phyloP scores from a whole-genome alignment of 306 rosid species.

The Vicia faba region DNA sequence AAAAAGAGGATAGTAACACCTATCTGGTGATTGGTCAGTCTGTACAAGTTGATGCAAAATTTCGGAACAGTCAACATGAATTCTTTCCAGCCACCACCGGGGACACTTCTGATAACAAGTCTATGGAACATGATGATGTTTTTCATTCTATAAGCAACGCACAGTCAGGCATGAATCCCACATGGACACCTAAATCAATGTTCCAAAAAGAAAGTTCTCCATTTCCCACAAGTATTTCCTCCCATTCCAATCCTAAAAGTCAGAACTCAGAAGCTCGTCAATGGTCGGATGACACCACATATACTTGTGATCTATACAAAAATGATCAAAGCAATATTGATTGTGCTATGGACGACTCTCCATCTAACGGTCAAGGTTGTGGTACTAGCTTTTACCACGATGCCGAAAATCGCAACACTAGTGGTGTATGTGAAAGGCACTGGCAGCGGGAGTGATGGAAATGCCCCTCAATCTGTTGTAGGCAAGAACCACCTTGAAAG shows the following conservation, averaged over 20 bases:
- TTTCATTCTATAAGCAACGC: conserved; percentile 42
- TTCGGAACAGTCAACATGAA: conserved; percentile 41
- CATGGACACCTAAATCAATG: conserved; percentile 41
- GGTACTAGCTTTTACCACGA: conserved; percentile 47
- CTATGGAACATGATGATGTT: conserved; percentile 35
- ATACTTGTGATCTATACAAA: conserved; percentile 38
- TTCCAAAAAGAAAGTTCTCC: conserved; percentile 50
- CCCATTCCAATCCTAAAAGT: conserved; percentile 46
- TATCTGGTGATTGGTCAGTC: conserved; percentile 34
- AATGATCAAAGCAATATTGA: conserved; percentile 39
- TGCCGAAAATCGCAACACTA: conserved; percentile 33
- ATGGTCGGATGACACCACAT: conserved; percentile 41
- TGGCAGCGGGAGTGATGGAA: conserved; percentile 51
- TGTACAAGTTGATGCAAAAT: conserved; percentile 44
- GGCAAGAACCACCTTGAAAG: conserved; percentile 42
- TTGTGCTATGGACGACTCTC: conserved; percentile 41
- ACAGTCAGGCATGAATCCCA: conserved; percentile 43
- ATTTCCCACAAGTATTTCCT: conserved; percentile 39
- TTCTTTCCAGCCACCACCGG: conserved; percentile 38
- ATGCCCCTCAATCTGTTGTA: conserved; percentile 37
- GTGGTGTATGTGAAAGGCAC: conserved; percentile 45
- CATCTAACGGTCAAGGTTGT: conserved; percentile 42
- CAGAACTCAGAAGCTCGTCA: conserved; percentile 41
- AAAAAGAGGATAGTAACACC: conserved; percentile 35
- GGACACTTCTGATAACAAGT: conserved; percentile 39